Conservation (phyloP, 495 filamentous ascomycete genomes). For the Halenospora varia region DNA sequence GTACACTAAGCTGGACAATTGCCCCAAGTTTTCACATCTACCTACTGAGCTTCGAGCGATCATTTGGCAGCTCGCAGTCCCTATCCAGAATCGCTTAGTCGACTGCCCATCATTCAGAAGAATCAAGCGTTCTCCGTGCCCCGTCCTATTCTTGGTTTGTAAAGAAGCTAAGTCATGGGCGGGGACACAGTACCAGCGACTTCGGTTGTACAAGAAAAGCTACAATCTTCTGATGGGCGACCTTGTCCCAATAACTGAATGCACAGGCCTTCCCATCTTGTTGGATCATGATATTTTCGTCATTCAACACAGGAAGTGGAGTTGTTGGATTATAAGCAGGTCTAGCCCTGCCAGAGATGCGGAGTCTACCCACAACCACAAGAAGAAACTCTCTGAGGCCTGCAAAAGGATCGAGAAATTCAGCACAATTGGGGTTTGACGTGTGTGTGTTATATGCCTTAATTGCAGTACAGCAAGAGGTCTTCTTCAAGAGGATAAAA, state of each 20-base stretch:
- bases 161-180: not conserved
- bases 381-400: not conserved
- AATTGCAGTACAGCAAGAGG: not conserved
- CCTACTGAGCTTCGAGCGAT: not conserved
- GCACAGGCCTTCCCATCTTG: not conserved
- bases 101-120: not conserved
- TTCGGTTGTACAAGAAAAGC: not conserved
- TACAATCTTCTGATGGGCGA: not conserved
- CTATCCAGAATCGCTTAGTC: not conserved
- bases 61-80: not conserved
- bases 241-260: not conserved
- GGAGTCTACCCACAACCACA: not conserved
- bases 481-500: not conserved
- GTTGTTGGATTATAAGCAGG: not conserved
- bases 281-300: not conserved
- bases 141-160: not conserved
- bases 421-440: not conserved
- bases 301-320: not conserved
- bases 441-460: not conserved
- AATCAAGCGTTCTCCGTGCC: not conserved
- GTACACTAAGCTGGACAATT: no score
- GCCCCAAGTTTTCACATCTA: not conserved
- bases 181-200: not conserved
- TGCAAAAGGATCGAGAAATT: not conserved
- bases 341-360: not conserved